Conservation (phyloP, 2,329 filamentous ascomycete genomes). For the Exserohilum rostratum region DNA sequence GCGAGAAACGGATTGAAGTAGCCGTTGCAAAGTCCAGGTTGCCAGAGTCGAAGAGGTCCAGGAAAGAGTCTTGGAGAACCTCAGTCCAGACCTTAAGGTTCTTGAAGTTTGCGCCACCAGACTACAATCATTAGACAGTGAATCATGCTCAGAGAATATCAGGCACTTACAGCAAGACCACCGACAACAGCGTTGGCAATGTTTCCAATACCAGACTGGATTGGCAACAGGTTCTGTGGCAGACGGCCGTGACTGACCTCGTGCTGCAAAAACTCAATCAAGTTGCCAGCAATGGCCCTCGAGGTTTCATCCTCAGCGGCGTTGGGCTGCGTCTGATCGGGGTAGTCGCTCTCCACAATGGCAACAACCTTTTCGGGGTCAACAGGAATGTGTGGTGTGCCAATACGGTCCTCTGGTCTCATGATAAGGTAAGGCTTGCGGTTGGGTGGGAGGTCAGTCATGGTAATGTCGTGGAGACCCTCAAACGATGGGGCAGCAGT, state of each 20-base stretch:
- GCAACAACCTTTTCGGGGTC: slow-evolving; percentile 86
- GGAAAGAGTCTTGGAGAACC: slow-evolving; percentile 89
- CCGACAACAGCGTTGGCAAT: slow-evolving; percentile 92
- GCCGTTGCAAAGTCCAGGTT: slow-evolving; percentile 89
- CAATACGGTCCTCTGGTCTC: slow-evolving; percentile 84
- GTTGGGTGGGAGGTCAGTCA: slow-evolving; percentile 80
- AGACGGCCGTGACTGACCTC: slow-evolving; percentile 80
- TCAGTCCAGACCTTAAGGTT: slow-evolving; percentile 94
- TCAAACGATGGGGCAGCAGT: slow-evolving; percentile 83
- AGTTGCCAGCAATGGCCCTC: slow-evolving; percentile 73
- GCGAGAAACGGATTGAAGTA: slow-evolving; percentile 88
- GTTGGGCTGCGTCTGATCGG: slow-evolving; percentile 77
- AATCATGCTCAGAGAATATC: not conserved
- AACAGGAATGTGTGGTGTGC: slow-evolving; percentile 79
- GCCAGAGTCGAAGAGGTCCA: slow-evolving; percentile 88
- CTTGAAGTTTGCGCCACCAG: slow-evolving; percentile 76
- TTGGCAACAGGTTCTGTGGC: slow-evolving; percentile 75
- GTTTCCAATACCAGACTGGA: slow-evolving; percentile 90
- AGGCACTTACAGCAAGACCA: slow-evolving; percentile 64
- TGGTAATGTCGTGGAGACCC: slow-evolving; percentile 85
- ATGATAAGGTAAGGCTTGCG: slow-evolving; percentile 88
- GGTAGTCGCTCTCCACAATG: slow-evolving; percentile 83
- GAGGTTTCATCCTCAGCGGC: slow-evolving; percentile 75
- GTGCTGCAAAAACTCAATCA: slow-evolving; percentile 87
- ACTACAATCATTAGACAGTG: slow-evolving; percentile 35